phyloP scores from a whole-genome alignment of 257 asterid genomes.

The Euphrasia confusa region DNA sequence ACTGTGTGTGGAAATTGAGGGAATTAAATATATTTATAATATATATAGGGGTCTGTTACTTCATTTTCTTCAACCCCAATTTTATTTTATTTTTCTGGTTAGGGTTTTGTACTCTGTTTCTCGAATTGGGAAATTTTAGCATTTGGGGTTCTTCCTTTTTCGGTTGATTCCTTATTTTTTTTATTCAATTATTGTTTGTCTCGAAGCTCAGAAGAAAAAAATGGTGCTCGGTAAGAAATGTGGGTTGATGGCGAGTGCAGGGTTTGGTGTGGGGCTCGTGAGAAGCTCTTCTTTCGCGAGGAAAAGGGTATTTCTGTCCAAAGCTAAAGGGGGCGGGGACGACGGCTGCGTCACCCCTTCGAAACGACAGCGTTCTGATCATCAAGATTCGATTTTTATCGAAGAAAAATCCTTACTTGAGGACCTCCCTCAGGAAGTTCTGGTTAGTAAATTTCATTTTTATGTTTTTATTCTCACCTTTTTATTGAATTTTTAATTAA shows the following conservation, averaged over 20 bases:
- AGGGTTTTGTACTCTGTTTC: conserved; percentile 19
- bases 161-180: conserved; percentile 8
- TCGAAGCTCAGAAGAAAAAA: not conserved
- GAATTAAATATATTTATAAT: conserved; percentile 20
- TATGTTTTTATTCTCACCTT: not conserved
- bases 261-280: conserved; percentile 41
- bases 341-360: conserved; percentile 24
- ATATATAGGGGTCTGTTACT: conserved; percentile 35
- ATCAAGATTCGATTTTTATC: conserved; percentile 22
- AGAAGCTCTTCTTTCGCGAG: conserved; percentile 64
- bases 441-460: conserved; percentile 9
- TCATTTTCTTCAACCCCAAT: conserved; percentile 39
- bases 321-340: conserved; percentile 24
- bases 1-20: not conserved
- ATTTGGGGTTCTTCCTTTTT: conserved; percentile 14
- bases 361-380: conserved; percentile 39
- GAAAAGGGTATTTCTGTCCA: conserved; percentile 44
- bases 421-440: conserved; percentile 36
- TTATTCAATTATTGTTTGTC: not conserved
- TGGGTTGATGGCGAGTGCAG: conserved; percentile 27
- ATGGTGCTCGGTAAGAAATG: conserved; percentile 30
- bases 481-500: not conserved
- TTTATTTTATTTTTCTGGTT: conserved; percentile 22
- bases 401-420: conserved; percentile 34
- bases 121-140: conserved; percentile 1